A percentile compares a stretch with the other conserved stretches of the same genome.
Conservation (phyloP, 1,284 basidiomycete genomes). For the Stereum hirsutum region DNA sequence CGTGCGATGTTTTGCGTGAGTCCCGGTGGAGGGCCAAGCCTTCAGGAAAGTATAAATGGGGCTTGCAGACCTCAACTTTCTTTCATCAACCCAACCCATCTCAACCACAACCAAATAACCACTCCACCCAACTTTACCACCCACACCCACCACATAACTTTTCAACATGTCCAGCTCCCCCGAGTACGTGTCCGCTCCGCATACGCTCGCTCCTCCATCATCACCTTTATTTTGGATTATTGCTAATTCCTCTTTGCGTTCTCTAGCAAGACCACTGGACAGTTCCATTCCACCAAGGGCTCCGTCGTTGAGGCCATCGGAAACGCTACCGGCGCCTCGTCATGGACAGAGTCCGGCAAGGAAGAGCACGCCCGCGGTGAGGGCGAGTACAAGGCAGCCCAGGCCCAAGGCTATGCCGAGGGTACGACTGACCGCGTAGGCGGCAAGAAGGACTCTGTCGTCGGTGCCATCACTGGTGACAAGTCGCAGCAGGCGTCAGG, state of each 20-base stretch:
- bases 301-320: slow-evolving; percentile 38
- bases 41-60: no score
- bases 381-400: slow-evolving; percentile 46
- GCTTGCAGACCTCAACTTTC: not conserved
- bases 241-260: not conserved
- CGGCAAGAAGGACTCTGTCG: slow-evolving; percentile 61
- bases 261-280: slow-evolving; percentile 51
- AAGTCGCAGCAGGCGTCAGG: slow-evolving; percentile 49
- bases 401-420: slow-evolving; percentile 46
- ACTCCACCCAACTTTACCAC: not conserved
- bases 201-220: no score
- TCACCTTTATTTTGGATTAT: not conserved
- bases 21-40: no score
- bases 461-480: slow-evolving; percentile 60
- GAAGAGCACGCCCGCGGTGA: slow-evolving; percentile 63
- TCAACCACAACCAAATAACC: no score
- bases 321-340: slow-evolving; percentile 6
- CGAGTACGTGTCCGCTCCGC: slow-evolving; percentile 12
- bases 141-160: not conserved
- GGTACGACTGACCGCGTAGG: slow-evolving; percentile 47
- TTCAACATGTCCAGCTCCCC: slow-evolving; percentile 10
- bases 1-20: no score
- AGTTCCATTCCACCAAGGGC: slow-evolving; percentile 54
- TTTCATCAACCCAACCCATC: not conserved
- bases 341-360: slow-evolving; percentile 36